Base-by-base conservation (phyloP, 2,329 filamentous ascomycete genomes). In the Dactylellina drechsleri region DNA sequence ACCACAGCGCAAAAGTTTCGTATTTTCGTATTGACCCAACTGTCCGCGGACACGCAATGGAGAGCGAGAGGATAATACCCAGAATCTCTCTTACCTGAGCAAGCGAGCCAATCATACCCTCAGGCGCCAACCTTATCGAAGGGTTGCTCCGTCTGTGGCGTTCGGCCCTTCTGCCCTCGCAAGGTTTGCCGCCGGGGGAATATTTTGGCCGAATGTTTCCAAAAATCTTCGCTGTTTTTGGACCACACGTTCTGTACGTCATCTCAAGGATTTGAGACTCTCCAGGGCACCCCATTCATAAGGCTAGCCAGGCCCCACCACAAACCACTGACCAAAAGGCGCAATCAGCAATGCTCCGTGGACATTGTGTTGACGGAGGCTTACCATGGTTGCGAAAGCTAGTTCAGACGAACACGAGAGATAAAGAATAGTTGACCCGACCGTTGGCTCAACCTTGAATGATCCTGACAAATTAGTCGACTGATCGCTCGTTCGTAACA, bases 121-220 rank as follows among this genome's bases (percentile, higher is more conserved):
- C 28, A 20, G 28, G 56, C 13, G 53, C 18, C 57, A 66, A 67
- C 40, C 50, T 67, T 58, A 58, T 67, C 57, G 50, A 56, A 53
- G 53, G 31, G 58, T 75, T 75, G 71, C 58, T 65, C 71, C 71
- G 64, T 58, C 23, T 41, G 70, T 67, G 62, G 70, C 70, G 70
- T 59, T 50, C 2, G 50, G 8, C 10, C 31, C 6, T 36, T 36
- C 31, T 36, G 20, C 57, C 58, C 58, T 13, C 54, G 50, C 28
- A 2, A 12, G n/a, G 31, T n/a, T 36, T 54, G 28, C 50, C 64
- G 53, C 47, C 71, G 71, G 71, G 52, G 47, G 49, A 75, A 75
- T 36, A 75, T 75, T 75, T 68, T 58, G 43, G 59, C 71, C 71
- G 71, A 75, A 54, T 41, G 45, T 36, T 54, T 26, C 31, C 45